These are phyloP conservation scores for Bathelium albidoporum DNA, from an alignment of 495 filamentous ascomycete genomes.

Conservation along the genomic window DNA sequence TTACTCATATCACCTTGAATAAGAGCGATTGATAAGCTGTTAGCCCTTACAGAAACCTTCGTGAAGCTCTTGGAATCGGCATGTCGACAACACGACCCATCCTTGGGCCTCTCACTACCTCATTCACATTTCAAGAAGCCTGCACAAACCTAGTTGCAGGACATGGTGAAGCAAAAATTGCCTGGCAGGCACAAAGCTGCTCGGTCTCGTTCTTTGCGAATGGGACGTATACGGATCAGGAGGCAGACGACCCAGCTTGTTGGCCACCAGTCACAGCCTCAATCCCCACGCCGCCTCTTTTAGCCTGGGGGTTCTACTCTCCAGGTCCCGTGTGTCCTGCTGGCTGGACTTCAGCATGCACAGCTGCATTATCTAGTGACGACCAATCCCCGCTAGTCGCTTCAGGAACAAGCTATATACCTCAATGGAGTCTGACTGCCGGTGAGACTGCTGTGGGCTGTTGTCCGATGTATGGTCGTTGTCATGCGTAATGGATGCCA, in stretches of 20 bases:
- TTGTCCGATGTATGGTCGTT: not conserved
- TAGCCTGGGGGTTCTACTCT: not conserved
- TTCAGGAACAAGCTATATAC: not conserved
- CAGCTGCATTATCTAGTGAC: not conserved
- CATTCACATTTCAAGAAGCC: not conserved
- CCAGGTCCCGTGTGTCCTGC: not conserved
- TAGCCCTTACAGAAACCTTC: too few species aligned
- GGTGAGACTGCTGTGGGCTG: not conserved
- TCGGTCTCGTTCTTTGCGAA: not conserved
- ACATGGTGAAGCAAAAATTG: not conserved
- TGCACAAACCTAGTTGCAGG: not conserved
- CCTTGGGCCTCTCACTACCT: not conserved
- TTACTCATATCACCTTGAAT: too few species aligned
- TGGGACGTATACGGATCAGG: not conserved
- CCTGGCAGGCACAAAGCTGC: not conserved
- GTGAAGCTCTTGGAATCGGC: too few species aligned
- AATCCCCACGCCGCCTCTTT: not conserved
- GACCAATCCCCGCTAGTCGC: not conserved
- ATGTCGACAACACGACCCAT: not conserved
- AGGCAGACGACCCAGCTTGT: not conserved
- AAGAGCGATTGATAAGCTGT: too few species aligned
- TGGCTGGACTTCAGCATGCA: not conserved
- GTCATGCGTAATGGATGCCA: not conserved
- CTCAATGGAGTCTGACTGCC: not conserved
- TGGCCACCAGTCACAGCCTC: not conserved